phyloP scores from a whole-genome alignment of 805 yeast species.

The Starmera amethionina region DNA sequence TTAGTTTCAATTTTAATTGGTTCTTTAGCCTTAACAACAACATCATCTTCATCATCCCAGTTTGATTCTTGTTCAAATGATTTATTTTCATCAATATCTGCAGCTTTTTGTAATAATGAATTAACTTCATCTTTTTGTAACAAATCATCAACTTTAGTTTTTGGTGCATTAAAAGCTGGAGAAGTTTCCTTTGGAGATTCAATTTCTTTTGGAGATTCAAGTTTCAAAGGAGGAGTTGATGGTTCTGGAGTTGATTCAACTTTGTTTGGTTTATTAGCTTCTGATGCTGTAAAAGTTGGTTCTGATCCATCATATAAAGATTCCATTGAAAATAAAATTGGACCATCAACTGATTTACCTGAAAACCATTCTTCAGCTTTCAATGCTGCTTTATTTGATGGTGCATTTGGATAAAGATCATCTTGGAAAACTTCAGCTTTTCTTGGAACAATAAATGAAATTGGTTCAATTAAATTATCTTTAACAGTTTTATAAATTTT shows the following conservation, averaged over 20 bases:
- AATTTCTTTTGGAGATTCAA: conserved; percentile 6
- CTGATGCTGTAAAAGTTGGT: conserved; percentile 35
- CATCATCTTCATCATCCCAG: conserved; percentile 28
- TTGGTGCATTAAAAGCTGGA: conserved; percentile 25
- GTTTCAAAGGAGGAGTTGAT: conserved; percentile 10
- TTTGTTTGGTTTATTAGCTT: conserved; percentile 19
- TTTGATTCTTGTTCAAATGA: conserved; percentile 14
- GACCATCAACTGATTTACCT: conserved; percentile 79
- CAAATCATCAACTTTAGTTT: conserved; percentile 38
- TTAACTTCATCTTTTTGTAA: conserved; percentile 38
- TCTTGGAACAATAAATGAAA: conserved; percentile 90
- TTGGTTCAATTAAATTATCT: conserved; percentile 79
- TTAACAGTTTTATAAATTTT: conserved; percentile 80
- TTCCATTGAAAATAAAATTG: conserved; percentile 67
- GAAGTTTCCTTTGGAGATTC: conserved; percentile 1
- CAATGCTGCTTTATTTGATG: conserved; percentile 70
- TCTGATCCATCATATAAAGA: conserved; percentile 69
- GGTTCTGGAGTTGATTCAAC: conserved; percentile 13
- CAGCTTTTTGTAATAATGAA: conserved; percentile 37
- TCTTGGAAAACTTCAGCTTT: conserved; percentile 87
- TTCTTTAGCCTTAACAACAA: conserved; percentile 2
- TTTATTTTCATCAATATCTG: conserved; percentile 17
- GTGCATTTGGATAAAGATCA: conserved; percentile 89
- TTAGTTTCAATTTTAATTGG: conserved; percentile 5
- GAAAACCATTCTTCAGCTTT: conserved; percentile 68